Percentiles rank a stretch among this genome's conserved stretches.
These are phyloP conservation scores for Peronosclerospora sorghi DNA, from an alignment of 352 stramenopile species.

Conservation along the genomic window DNA sequence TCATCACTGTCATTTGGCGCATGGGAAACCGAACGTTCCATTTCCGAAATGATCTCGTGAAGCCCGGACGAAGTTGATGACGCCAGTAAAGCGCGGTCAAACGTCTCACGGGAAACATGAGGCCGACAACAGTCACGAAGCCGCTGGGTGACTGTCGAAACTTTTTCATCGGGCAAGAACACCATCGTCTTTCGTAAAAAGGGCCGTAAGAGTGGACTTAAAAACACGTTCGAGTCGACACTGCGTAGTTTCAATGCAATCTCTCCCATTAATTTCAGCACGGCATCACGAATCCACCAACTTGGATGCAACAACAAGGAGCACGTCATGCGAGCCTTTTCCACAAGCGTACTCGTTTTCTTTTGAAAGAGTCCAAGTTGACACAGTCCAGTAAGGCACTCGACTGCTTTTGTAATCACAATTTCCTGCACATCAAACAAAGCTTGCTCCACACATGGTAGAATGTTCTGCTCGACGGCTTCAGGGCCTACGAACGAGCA, in stretches of 20 bases:
- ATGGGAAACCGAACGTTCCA: constrained; percentile 31
- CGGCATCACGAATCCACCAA: constrained; percentile 82
- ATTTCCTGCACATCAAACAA: constrained; percentile 94
- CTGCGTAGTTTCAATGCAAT: constrained; percentile 81
- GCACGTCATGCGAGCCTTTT: constrained; percentile 77
- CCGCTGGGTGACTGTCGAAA: constrained; percentile 38
- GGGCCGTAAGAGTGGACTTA: constrained; percentile 78
- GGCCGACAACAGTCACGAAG: constrained; percentile 51
- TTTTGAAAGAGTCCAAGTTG: constrained; percentile 88
- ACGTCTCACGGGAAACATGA: constrained; percentile 74
- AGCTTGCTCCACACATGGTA: constrained; percentile 95
- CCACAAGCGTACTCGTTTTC: constrained; percentile 62
- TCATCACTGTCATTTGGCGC: constrained; percentile 22
- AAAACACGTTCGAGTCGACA: constrained; percentile 88
- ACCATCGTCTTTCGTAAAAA: constrained; percentile 85
- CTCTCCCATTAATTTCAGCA: constrained; percentile 78
- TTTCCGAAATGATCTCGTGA: constrained; percentile 41
- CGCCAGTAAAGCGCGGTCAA: constrained; percentile 67
- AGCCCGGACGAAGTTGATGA: constrained; percentile 38
- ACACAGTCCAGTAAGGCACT: constrained; percentile 86
- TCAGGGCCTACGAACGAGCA: constrained; percentile 90
- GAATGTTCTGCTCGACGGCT: constrained; percentile 92
- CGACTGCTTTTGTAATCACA: constrained; percentile 89
- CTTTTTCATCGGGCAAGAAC: constrained; percentile 53
- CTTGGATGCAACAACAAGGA: constrained; percentile 81